phyloP scores from a whole-genome alignment of 2,329 filamentous ascomycete genomes.

The Thelonectria discophora region DNA sequence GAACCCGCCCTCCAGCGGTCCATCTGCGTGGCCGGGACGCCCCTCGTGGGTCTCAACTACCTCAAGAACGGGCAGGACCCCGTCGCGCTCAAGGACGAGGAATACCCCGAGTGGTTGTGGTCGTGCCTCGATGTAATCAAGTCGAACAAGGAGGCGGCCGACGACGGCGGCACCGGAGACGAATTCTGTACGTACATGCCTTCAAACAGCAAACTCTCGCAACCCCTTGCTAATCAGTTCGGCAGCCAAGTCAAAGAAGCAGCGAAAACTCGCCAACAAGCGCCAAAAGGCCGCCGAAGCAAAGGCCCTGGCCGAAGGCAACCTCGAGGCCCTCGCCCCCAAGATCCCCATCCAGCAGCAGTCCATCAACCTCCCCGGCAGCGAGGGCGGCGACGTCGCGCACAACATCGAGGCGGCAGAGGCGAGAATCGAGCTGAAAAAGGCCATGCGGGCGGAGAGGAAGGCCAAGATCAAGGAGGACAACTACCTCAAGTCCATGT shows the following conservation, averaged over 20 bases:
- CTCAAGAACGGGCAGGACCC: slow-evolving; percentile 78
- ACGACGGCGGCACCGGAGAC: slow-evolving; percentile 70
- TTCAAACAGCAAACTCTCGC: not conserved
- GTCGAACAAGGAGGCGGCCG: slow-evolving; percentile 58
- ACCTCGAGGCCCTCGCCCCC: slow-evolving; percentile 70
- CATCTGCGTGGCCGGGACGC: slow-evolving; percentile 72
- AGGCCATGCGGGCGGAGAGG: slow-evolving; percentile 78
- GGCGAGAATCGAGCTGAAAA: slow-evolving; percentile 70
- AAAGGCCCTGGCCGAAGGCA: slow-evolving; percentile 69
- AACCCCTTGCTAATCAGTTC: slow-evolving; percentile 24
- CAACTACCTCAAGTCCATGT: slow-evolving; percentile 87
- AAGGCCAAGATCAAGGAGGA: slow-evolving; percentile 82
- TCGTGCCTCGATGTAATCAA: slow-evolving; percentile 70
- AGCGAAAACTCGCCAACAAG: slow-evolving; percentile 76
- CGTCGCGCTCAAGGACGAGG: slow-evolving; percentile 75
- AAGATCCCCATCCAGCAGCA: slow-evolving; percentile 82
- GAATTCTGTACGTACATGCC: slow-evolving; percentile 73
- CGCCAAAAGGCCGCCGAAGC: slow-evolving; percentile 65
- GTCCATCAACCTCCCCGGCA: slow-evolving; percentile 74
- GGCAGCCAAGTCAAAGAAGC: slow-evolving; percentile 84
- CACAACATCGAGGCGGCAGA: slow-evolving; percentile 58
- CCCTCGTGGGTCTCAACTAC: slow-evolving; percentile 79
- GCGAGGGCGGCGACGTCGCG: slow-evolving; percentile 52
- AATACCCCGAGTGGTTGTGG: slow-evolving; percentile 87
- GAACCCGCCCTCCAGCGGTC: slow-evolving; percentile 50